A percentile compares a stretch with the other conserved stretches of the same genome.
phyloP scores from a whole-genome alignment of 768 basidiomycete genomes.

The Phlebiopsis flavidoalba region DNA sequence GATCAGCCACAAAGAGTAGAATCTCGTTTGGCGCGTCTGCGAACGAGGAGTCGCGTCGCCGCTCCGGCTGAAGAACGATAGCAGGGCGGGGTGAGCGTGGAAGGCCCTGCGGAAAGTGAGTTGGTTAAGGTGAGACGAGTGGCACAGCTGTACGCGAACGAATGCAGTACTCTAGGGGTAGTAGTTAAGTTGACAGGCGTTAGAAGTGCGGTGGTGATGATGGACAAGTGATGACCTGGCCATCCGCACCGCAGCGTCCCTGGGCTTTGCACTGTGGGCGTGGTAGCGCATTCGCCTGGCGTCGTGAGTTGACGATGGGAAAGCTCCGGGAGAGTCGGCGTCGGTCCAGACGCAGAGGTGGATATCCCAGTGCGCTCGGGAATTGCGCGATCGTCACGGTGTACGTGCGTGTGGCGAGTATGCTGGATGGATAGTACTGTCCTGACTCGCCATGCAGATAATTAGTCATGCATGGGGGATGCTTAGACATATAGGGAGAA shows the following conservation, averaged over 20 bases:
- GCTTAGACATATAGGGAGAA: constrained; percentile 3
- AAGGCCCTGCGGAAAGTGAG: background rate
- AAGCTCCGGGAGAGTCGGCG: background rate
- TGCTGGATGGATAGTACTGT: background rate
- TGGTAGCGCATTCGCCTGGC: background rate
- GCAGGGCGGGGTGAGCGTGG: background rate
- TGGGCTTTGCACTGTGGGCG: background rate
- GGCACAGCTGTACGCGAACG: background rate
- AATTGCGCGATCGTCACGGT: background rate
- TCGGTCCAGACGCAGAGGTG: background rate
- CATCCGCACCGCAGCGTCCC: constrained; percentile 1
- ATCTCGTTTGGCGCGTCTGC: background rate
- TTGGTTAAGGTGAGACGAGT: background rate
- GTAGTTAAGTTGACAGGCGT: background rate
- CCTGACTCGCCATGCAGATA: background rate
- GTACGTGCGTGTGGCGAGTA: background rate
- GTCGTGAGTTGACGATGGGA: background rate
- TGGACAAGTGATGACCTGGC: background rate
- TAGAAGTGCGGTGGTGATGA: background rate
- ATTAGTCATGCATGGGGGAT: background rate
- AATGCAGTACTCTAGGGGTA: background rate
- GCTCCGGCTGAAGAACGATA: background rate
- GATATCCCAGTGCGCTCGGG: background rate
- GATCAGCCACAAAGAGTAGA: background rate
- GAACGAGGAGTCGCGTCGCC: background rate